A percentile compares a stretch with the other conserved stretches of the same genome.
Evolutionary conservation across 805 yeast genomes (phyloP).

Genomic region (Kazachstania psychrophila): DNA sequence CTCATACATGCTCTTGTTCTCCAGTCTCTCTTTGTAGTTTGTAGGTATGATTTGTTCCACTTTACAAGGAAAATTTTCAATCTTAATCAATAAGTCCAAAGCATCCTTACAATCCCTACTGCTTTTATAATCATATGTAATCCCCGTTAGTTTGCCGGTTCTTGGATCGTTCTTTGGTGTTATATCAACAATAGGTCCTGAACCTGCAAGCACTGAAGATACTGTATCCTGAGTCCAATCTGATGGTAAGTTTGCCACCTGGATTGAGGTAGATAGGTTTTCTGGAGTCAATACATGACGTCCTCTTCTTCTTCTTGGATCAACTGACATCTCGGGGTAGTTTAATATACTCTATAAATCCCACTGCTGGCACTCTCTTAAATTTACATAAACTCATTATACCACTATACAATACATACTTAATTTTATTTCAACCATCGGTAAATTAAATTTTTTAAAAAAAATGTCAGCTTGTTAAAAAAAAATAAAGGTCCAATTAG

Average conservation of each 20-base stretch:
- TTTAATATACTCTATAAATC: no score
- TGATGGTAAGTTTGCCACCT: constrained; percentile 44
- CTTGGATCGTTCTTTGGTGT: constrained; percentile 25
- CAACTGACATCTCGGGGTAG: constrained; percentile 11
- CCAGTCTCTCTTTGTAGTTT: constrained; percentile 11
- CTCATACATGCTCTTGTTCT: background rate
- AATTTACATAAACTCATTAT: no score
- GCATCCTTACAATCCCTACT: constrained; percentile 24
- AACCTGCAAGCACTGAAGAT: constrained; percentile 58
- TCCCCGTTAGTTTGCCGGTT: constrained; percentile 41
- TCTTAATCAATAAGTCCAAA: constrained; percentile 17
- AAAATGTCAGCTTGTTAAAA: no score
- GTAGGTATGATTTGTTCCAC: constrained; percentile 21
- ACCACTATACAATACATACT: no score
- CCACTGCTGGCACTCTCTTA: no score
- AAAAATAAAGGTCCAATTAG: no score
- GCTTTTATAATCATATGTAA: constrained; percentile 19
- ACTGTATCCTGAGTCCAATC: constrained; percentile 62
- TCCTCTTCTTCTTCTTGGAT: constrained; percentile 28
- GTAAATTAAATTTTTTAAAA: no score
- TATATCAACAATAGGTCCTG: constrained; percentile 62
- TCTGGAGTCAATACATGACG: constrained; percentile 29
- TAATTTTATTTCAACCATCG: no score
- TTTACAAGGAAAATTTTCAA: constrained; percentile 24
- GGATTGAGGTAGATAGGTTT: constrained; percentile 24